Percentiles rank a stretch among this genome's conserved stretches.
These are phyloP conservation scores for Quercus dentata DNA, from an alignment of 306 rosid species.

Conservation along the genomic window DNA sequence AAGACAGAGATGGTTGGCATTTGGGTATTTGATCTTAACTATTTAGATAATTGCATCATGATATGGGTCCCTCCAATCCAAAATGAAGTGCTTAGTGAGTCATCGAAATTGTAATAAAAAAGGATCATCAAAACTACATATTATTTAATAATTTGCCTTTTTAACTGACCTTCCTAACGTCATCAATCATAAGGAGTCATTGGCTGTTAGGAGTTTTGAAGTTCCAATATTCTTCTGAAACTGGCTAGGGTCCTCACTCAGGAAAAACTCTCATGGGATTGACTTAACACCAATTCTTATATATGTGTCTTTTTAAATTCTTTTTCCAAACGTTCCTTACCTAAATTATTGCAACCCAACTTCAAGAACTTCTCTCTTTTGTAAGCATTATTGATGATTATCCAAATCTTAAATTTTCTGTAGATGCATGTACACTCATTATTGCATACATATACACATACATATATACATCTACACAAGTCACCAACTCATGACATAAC, in stretches of 20 bases:
- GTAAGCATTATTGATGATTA: slow-evolving; percentile 17
- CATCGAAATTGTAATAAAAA: slow-evolving; percentile 37
- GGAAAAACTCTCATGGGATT: slow-evolving; percentile 25
- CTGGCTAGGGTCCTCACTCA: slow-evolving; percentile 33
- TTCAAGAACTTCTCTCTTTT: slow-evolving; percentile 9
- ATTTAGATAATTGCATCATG: slow-evolving; percentile 13
- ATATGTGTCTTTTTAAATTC: neutral
- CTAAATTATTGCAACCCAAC: slow-evolving; percentile 16
- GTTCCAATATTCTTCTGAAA: slow-evolving; percentile 34
- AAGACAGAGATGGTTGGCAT: slow-evolving; percentile 17
- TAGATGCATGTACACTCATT: slow-evolving; percentile 17
- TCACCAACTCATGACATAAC: slow-evolving; percentile 24
- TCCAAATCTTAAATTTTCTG: slow-evolving; percentile 25
- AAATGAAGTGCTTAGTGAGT: slow-evolving; percentile 57
- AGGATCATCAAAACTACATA: slow-evolving; percentile 30
- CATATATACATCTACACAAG: neutral
- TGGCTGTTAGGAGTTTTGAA: slow-evolving; percentile 26
- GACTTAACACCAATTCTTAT: slow-evolving; percentile 29
- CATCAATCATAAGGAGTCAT: slow-evolving; percentile 39
- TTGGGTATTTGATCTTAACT: slow-evolving; percentile 43
- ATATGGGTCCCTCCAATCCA: slow-evolving; percentile 38
- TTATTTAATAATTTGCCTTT: slow-evolving; percentile 38
- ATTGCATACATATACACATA: slow-evolving; percentile 4
- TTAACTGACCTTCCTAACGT: slow-evolving; percentile 57
- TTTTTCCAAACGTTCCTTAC: neutral